Base-by-base conservation (phyloP, 2,329 filamentous ascomycete species). In the Drechslerella stenobrocha region DNA sequence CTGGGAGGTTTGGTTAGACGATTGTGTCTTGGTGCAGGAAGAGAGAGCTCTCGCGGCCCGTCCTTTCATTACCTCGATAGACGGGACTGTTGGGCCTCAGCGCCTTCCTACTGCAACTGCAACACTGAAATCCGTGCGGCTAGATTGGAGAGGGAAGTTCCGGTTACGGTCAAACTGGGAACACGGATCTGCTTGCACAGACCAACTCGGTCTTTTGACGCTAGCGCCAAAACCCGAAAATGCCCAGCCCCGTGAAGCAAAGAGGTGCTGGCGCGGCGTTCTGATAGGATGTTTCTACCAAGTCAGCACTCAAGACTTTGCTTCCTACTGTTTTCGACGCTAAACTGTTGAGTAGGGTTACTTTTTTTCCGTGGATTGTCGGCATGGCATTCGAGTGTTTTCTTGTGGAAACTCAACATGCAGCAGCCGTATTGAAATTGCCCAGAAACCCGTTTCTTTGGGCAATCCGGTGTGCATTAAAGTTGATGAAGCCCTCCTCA, bases 81-180 rank as follows among this genome's bases (percentile, higher is more conserved):
- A 32, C 9, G 26, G 47, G 9, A 61, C 55, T 3, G 59, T 69
- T 5, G 53, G 35, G 4, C 57, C 11, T 23, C 8, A 44, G 48
- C 32, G 15, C 48, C 20, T 28, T 4, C 48, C 18, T 37, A 58
- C 9, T 26, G 24, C 52, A 26, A 57, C 56, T 18, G 52, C 70
- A 52, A 42, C 84, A 30, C 82, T 85, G 51, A 83, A 87, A 69
- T 79, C 81, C 34, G 79, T 82, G 64, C 74, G 83, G 5, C 80
- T 87, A 20, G 84, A 93, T 74, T 96, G 91, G 91, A 95, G 95
- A 78, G 82, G 83, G 69, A 88, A 93, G 73, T 97, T 95, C 77
- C 89, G 87, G 73, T 80, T 96, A 50, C 83, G 89, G 45, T 88
- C 96, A 75, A 97, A 97, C 77, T 97, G 93, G 93, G 83, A 88